Base-by-base conservation (phyloP, 2,329 filamentous ascomycete species). In the Trichoderma sp. region DNA sequence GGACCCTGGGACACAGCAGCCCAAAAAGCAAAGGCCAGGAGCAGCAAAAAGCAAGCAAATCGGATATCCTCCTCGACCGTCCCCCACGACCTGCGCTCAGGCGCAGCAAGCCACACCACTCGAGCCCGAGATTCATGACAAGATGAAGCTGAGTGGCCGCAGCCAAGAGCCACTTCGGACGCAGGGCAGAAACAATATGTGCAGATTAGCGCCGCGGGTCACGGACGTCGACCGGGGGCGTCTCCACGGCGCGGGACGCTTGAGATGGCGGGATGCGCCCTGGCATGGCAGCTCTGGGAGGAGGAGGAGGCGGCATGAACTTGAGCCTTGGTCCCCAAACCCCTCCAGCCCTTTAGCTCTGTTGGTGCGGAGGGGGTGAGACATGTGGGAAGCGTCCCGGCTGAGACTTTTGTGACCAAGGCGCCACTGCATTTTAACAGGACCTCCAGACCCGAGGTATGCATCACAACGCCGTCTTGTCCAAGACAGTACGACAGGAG, bases 151-250 rank as follows among this genome's bases (percentile, higher is more conserved):
- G 45, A 43, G 26, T 58, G 28, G n/a, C 9, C 12, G 21, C 48
- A 39, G 50, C 59, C 50, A 63, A 51, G 57, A 61, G 51, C 39
- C 54, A 28, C 60, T 64, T 43, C 51, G 30, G 43, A 63, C 44
- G 59, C 64, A 66, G 64, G 64, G 64, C 60, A 66, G 52, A 51
- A 44, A 51, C 57, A 30, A 63, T 34, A 63, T 63, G 51, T 30
- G 34, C 17, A 43, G 48, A 55, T 45, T 60, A 64, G 50, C 59
- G 45, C 64, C 64, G 64, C 64, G 64, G 64, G 59, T 54, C 64
- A 66, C 64, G 64, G 64, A 66, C 64, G 60, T 52, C 59, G 54
- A 52, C 64, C 64, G 28, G 64, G 64, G 44, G 51, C 7, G 21
- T 17, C 14, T 24, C 39, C 14, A n/a, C 41, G 56, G 28, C 30